These are phyloP conservation scores for Aspergillus fumigatiaffinis DNA, from an alignment of 2,329 filamentous ascomycete species.

Conservation along the genomic window DNA sequence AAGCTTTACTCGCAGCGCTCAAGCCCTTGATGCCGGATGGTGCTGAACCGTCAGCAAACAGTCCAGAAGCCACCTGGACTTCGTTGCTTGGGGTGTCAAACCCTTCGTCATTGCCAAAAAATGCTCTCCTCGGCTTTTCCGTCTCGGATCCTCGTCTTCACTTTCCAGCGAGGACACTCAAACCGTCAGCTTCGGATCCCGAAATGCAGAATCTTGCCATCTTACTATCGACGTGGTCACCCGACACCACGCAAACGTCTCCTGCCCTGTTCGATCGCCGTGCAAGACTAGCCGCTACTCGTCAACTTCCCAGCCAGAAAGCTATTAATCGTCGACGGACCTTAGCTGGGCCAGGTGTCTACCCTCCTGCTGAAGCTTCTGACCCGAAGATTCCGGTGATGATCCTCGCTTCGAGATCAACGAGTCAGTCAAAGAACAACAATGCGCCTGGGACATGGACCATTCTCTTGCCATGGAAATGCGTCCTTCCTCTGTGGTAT, in stretches of 20 bases:
- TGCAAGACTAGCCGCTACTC: slow-evolving; percentile 60
- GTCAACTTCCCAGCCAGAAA: slow-evolving; percentile 69
- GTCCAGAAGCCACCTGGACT: slow-evolving; percentile 39
- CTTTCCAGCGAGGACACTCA: slow-evolving; percentile 63
- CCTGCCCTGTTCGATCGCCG: slow-evolving; percentile 65
- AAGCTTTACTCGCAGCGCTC: slow-evolving; percentile 68
- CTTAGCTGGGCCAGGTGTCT: slow-evolving; percentile 58
- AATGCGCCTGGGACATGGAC: slow-evolving; percentile 71
- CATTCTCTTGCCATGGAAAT: slow-evolving; percentile 84
- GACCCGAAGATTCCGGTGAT: slow-evolving; percentile 79
- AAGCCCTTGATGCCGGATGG: slow-evolving; percentile 40
- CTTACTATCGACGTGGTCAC: slow-evolving; percentile 63
- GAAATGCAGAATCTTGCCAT: slow-evolving; percentile 50
- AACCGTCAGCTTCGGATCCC: slow-evolving; percentile 35
- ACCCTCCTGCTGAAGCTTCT: slow-evolving; percentile 52
- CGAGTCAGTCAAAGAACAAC: slow-evolving; percentile 32
- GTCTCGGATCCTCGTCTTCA: slow-evolving; percentile 75
- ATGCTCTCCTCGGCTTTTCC: slow-evolving; percentile 68
- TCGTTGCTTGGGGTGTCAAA: slow-evolving; percentile 56
- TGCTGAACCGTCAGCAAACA: slow-evolving; percentile 19
- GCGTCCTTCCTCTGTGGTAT: slow-evolving; percentile 80
- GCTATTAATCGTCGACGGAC: slow-evolving; percentile 73
- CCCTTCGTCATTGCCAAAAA: slow-evolving; percentile 64
- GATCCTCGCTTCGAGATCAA: slow-evolving; percentile 58
- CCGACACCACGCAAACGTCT: slow-evolving; percentile 50